phyloP scores from a whole-genome alignment of 2,329 filamentous ascomycete species.

The Aspergillus sp. region DNA sequence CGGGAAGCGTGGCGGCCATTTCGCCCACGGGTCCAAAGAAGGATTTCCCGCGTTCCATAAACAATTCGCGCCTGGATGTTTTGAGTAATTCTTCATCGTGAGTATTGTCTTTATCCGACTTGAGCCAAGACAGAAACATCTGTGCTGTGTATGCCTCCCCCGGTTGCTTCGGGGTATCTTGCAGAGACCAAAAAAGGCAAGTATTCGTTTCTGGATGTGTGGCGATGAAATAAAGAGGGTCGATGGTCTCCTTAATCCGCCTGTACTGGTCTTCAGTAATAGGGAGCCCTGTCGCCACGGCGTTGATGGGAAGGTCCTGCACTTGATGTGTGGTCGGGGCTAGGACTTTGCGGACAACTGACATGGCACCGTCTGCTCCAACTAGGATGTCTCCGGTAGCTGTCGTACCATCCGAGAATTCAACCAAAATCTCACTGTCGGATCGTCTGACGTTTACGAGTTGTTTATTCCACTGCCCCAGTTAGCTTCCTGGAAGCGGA shows the following conservation, averaged over 20 bases:
- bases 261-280: neutral
- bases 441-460: neutral
- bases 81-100: neutral
- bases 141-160: neutral
- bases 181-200: neutral
- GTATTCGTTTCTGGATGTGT: neutral
- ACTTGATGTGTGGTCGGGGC: neutral
- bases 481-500: neutral
- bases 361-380: neutral
- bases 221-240: neutral
- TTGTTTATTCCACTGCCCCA: neutral
- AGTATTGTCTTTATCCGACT: neutral
- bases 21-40: neutral
- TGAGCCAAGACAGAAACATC: neutral
- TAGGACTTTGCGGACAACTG: neutral
- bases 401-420: neutral
- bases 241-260: neutral
- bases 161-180: neutral
- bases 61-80: neutral
- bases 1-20: neutral
- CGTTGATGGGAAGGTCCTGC: neutral
- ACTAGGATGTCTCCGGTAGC: neutral
- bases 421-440: neutral
- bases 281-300: neutral
- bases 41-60: neutral